Percentiles rank a stretch among this genome's conserved stretches.
Conservation (phyloP, 179 eudicot species). For the Carnegiea gigantea region DNA sequence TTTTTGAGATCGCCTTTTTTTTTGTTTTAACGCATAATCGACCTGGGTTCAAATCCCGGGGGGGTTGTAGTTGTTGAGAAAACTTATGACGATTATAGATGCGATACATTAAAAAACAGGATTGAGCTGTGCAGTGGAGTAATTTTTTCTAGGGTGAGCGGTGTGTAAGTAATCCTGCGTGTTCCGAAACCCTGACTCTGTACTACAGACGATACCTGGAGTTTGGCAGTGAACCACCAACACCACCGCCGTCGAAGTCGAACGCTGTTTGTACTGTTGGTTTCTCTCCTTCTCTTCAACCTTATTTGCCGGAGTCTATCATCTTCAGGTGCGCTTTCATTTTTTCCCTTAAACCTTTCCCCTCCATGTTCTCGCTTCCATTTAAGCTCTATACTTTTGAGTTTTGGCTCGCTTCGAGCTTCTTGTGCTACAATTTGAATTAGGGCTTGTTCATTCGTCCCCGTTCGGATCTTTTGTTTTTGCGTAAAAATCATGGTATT, state of each 20-base stretch:
- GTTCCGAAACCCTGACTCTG: not conserved
- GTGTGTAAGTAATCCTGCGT: no score
- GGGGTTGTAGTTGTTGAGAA: no score
- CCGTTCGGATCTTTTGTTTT: not conserved
- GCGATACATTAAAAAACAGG: no score
- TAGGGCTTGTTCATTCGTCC: not conserved
- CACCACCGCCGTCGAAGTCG: not conserved
- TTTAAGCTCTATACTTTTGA: not conserved
- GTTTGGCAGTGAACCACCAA: not conserved
- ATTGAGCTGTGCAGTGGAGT: no score
- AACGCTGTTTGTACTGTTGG: not conserved
- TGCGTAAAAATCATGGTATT: not conserved
- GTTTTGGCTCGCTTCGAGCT: not conserved
- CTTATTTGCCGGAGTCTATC: not conserved
- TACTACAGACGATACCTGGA: not conserved
- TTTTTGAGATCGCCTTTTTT: no score
- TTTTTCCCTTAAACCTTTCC: not conserved
- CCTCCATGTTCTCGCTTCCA: not conserved
- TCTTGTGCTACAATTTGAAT: not conserved
- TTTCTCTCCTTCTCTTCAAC: not conserved
- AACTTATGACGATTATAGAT: no score
- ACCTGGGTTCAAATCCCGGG: no score
- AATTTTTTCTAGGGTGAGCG: no score
- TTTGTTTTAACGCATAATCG: no score
- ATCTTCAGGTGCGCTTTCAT: not conserved